Conservation (phyloP, 2,329 filamentous ascomycete species). For the Chlorencoelia australis region DNA sequence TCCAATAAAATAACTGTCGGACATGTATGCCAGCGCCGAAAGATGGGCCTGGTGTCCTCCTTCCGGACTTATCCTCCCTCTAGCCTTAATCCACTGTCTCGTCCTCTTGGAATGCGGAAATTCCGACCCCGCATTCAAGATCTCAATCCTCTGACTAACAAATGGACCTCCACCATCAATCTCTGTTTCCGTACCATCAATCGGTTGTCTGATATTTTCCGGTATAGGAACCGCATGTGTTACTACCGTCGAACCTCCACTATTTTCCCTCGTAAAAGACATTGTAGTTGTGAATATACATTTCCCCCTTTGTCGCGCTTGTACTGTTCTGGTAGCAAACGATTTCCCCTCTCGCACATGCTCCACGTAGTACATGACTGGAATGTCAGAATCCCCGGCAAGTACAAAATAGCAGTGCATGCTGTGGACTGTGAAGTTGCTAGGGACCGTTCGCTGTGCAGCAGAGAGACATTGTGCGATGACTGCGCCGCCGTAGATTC, state of each 20-base stretch:
- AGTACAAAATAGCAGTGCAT: slow-evolving; percentile 99
- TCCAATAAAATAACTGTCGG: slow-evolving; percentile 86
- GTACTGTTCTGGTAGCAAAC: slow-evolving; percentile 90
- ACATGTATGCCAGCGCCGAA: slow-evolving; percentile 84
- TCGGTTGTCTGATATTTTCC: slow-evolving; percentile 28
- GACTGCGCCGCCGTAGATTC: slow-evolving; percentile 86
- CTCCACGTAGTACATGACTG: slow-evolving; percentile 92
- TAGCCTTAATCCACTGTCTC: slow-evolving; percentile 64
- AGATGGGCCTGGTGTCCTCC: slow-evolving; percentile 76
- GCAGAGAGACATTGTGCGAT: slow-evolving; percentile 88
- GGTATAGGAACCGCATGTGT: slow-evolving; percentile 58
- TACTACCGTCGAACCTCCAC: slow-evolving; percentile 42
- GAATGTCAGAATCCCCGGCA: slow-evolving; percentile 73
- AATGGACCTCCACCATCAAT: slow-evolving; percentile 37
- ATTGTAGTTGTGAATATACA: slow-evolving; percentile 95
- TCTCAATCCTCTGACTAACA: slow-evolving; percentile 44
- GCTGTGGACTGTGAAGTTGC: slow-evolving; percentile 75
- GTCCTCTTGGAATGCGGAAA: slow-evolving; percentile 57
- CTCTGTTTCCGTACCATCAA: slow-evolving; percentile 33
- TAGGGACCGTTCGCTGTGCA: slow-evolving; percentile 76
- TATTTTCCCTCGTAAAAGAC: slow-evolving; percentile 66
- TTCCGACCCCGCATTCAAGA: slow-evolving; percentile 39
- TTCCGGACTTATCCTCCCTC: slow-evolving; percentile 60
- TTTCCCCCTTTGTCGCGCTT: slow-evolving; percentile 77
- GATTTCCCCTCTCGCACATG: slow-evolving; percentile 81